Evolutionary conservation across 768 basidiomycete genomes (phyloP), one percentile per base, ranked within the genome.

Genomic region (Leucogyrophana mollusca): DNA sequence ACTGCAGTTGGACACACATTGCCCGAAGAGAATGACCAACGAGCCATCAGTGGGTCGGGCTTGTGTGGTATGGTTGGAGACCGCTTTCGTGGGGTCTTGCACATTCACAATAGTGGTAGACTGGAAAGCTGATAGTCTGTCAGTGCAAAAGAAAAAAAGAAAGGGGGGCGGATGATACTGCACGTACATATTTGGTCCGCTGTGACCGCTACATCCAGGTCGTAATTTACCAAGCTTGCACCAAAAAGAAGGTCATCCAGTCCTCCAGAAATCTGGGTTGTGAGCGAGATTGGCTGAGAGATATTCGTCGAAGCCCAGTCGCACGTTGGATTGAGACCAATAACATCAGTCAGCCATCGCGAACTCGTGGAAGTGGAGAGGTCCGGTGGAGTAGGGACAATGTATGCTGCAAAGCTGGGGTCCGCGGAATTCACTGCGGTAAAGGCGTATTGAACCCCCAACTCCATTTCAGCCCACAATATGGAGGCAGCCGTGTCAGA

Each of bases 231-330:
- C 7, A 56, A 3, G 30, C 40, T 22, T 18, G 34, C 4, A 9
- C 2, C 11, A 5, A 27, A 1, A 6, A 9, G 33, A 17, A 11
- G 37, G 24, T 34, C 33, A 44, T 8, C 27, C 27, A 30, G 13
- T 7, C 13, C 27, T 7, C 27, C 27, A 13, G 27, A 6, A 6
- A 30, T 13, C 6, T 63, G 63, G 24, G 16, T 1, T 9, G 53
- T 25, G 9, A 56, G 5, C 32, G 51, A 30, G 1, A 63, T 9
- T 4, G 53, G 34, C 4, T 49, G 1, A 3, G 56, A 56, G 13
- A 64, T 32, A 37, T 65, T 62, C 5, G 63, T 65, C 10, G 51
- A 45, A 21, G 61, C 46, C 60, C 60, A 64, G n/a, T 52, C 56
- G 38, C 62, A 64, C 3, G 40, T 38, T 1, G 62, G 62, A 20